Evolutionary conservation across 306 rosid species (phyloP).

Genomic region (Trichosanthes cucumerina): DNA sequence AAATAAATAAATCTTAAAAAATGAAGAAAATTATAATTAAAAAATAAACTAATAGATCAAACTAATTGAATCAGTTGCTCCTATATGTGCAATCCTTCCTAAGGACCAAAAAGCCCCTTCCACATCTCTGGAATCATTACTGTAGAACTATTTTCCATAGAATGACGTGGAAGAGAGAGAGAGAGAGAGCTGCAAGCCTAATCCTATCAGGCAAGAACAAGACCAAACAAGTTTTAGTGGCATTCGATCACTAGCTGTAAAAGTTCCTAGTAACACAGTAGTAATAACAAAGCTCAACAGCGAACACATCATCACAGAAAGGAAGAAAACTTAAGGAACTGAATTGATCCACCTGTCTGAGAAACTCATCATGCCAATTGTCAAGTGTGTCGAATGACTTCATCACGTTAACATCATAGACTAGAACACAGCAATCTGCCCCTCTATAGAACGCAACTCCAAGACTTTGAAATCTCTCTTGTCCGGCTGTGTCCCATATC

Average conservation of each 20-base stretch:
- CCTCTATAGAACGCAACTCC: slow-evolving; percentile 94
- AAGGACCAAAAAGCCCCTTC: not conserved
- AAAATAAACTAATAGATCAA: not conserved
- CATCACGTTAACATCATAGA: slow-evolving; percentile 83
- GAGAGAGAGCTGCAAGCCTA: not conserved
- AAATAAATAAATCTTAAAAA: not conserved
- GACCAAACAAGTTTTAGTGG: not conserved
- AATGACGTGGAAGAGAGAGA: not conserved
- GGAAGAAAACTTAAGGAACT: not conserved
- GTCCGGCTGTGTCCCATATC: slow-evolving; percentile 99
- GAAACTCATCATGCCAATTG: slow-evolving; percentile 96
- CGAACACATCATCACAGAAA: not conserved
- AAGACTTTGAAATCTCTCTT: slow-evolving; percentile 94
- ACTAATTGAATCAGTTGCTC: not conserved
- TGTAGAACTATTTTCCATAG: not conserved
- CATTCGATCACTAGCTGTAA: not conserved
- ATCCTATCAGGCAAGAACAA: not conserved
- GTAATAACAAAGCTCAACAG: not conserved
- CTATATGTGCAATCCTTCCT: not conserved
- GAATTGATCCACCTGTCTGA: slow-evolving; percentile 51
- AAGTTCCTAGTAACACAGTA: not conserved
- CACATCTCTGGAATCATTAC: not conserved
- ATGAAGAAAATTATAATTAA: not conserved
- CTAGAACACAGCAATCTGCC: slow-evolving; percentile 90
- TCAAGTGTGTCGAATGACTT: slow-evolving; percentile 88